Conservation (phyloP, 2,329 filamentous ascomycete species). For the Penicillium sp. region DNA sequence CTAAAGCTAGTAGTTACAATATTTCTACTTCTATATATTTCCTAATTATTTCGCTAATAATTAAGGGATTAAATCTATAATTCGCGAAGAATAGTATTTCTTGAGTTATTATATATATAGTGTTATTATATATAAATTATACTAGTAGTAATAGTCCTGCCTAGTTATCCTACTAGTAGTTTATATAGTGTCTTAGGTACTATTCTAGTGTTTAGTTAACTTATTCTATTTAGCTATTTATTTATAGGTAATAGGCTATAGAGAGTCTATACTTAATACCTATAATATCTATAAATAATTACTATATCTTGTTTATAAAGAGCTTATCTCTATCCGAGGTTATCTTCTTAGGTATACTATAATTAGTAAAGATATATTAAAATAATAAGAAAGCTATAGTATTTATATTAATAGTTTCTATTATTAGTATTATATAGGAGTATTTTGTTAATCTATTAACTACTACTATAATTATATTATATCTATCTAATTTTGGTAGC, state of each 20-base stretch:
- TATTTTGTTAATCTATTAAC: conserved; percentile 1
- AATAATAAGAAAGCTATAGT: background rate
- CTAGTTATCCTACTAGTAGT: background rate
- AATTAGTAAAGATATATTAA: no score
- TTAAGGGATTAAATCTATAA: no score
- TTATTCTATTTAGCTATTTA: conserved; percentile 4
- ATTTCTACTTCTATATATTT: no score
- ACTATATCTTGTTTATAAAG: no score
- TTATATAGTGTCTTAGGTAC: background rate
- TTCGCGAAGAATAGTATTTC: no score
- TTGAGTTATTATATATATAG: no score
- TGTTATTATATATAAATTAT: background rate
- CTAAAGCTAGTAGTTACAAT: no score
- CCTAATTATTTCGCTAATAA: no score
- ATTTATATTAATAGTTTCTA: background rate
- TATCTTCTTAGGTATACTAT: no score
- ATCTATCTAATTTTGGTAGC: no score
- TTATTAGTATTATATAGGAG: background rate
- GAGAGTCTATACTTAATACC: conserved; percentile 9
- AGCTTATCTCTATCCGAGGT: no score
- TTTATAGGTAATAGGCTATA: conserved; percentile 3
- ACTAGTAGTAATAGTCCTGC: background rate
- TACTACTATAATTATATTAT: conserved; percentile 3
- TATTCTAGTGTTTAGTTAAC: background rate
- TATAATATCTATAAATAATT: conserved; percentile 2